Base-by-base conservation (phyloP, 805 yeast genomes). In the Candida broadrunensis region DNA sequence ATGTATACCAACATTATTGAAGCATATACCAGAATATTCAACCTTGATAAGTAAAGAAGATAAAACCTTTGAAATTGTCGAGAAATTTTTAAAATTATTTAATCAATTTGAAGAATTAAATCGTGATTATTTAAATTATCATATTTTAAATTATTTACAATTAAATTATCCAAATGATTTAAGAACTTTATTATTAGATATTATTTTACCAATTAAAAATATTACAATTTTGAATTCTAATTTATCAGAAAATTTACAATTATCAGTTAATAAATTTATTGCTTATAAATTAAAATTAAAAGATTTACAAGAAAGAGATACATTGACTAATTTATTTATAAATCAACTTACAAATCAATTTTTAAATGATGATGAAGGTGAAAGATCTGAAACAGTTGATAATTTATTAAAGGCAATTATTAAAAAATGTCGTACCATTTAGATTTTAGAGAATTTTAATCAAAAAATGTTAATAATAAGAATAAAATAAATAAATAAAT, bases 61-160 rank as follows among this genome's bases (percentile, higher is more conserved):
- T 14, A 69, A 73, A 41, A 59, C 74, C 2, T 57, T 69, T 45
- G 70, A 56, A 7, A 54, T 73, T 16, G 61, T 72, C 3, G 47
- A 56, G 12, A 52, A 66, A 29, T 75, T 79, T 46, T 62, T 89
- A 40, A 51, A 54, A 1, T 58, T 88, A n/a, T 71, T 90, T 51
- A 91, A 85, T 56, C 65, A 77, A 47, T 90, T 85, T 62, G 73
- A 71, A 3, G 82, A 77, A 43, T 72, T 91, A 54, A 83, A 87
- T 55, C 77, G 91, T 58, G 73, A 67, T 18, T 75, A 88, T 56
- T 66, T 90, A 51, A 72, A 80, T 47, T 72, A 70, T 43, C 93
- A 87, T 58, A 74, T 88, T 8, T 61, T 87, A 27, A 69, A 71
- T 37, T 75, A 71, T 52, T 62, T 86, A 48, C 72, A 72, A 48